Evolutionary conservation across 2,329 filamentous ascomycete species (phyloP), one percentile per base, ranked within the genome.

Genomic region (Trichophaea hybrida): DNA sequence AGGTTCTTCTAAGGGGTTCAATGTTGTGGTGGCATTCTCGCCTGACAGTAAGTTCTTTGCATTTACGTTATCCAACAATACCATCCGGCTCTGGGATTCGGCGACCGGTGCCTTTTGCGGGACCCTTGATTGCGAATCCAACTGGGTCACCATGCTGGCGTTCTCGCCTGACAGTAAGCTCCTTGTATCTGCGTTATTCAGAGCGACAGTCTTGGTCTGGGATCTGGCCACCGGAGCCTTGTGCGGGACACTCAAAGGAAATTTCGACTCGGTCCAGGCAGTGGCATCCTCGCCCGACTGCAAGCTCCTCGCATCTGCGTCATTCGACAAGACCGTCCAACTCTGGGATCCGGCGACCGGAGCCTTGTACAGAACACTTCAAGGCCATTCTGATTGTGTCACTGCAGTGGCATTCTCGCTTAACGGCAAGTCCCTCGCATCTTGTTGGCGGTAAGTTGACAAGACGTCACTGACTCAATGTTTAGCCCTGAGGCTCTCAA

Each of bases 11-110:
- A n/a, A n/a, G 86, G n/a, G 79, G 89, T 38, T 80, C 88, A n/a
- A 91, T 91, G 2, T 91, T 97, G 69, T 88, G 95, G 71, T 97
- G 52, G 86, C 84, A 0, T 97, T 97, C 73, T 95, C 88, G 1
- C 89, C 91, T 0, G 90, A 97, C 69, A 91, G 89, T 46, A 94
- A 91, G 72, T 96, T 93, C 69, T 78, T 97, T 1, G 74, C 96
- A 5, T 90, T 85, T 37, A 78, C 80, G 6, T 81, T 85, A 7
- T 13, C 13, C 7, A 61, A 65, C 59, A 93, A 89, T 69, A 86
- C 85, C 0, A 83, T 96, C 15, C 78, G 89, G 51, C 75, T 97
- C 51, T 97, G 90, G 89, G 83, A 95, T 69, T 82, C 89, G 0
- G 81, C 81, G 63, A 89, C 85, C 2, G 93, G 93, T 10, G 82